phyloP scores from a whole-genome alignment of 257 asterid species.

The Avicennia marina region DNA sequence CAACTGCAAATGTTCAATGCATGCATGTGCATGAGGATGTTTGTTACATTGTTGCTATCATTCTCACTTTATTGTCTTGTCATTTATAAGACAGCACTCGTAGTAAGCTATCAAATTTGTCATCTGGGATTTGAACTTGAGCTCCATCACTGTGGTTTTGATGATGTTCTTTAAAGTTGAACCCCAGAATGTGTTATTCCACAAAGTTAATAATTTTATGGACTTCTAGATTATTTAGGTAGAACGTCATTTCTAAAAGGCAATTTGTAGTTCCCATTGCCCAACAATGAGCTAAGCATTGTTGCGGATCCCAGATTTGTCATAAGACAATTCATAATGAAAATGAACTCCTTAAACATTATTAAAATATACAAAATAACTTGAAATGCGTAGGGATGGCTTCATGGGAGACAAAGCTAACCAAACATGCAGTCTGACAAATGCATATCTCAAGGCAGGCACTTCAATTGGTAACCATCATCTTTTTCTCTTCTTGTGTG shows the following conservation, averaged over 20 bases:
- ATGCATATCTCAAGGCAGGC: no score
- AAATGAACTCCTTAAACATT: no score
- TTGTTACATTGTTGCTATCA: conserved; percentile 19
- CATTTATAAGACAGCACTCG: conserved; percentile 1
- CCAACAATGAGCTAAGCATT: no score
- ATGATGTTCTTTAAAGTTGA: neutral
- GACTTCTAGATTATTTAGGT: no score
- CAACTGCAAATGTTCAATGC: no score
- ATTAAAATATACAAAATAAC: neutral
- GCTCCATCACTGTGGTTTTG: neutral
- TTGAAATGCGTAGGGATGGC: neutral
- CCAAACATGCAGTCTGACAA: neutral
- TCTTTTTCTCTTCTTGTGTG: neutral
- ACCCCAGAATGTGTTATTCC: neutral
- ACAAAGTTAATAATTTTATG: no score
- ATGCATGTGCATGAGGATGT: neutral
- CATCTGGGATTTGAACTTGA: neutral
- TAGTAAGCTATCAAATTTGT: neutral
- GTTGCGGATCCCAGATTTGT: no score
- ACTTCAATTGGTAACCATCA: no score
- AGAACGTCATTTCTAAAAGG: no score
- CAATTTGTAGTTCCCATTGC: no score
- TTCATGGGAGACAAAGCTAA: neutral
- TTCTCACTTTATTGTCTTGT: conserved; percentile 1
- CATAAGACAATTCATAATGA: no score